Evolutionary conservation across 306 rosid genomes (phyloP).

Genomic region (Rosa chinensis): DNA sequence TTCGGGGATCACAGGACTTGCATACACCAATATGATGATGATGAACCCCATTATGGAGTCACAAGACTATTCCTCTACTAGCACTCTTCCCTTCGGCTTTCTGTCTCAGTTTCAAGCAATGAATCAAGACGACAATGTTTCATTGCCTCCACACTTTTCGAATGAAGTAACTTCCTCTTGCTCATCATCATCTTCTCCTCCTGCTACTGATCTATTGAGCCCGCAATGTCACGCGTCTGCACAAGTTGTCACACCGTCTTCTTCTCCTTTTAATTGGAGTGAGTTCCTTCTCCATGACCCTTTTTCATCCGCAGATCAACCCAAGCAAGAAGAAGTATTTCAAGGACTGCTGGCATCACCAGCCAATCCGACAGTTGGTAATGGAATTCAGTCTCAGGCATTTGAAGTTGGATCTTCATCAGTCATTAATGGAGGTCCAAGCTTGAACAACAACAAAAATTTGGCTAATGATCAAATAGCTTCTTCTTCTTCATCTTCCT

Average conservation of each 20-base stretch:
- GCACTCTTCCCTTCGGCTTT: conserved; percentile 33
- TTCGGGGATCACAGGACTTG: conserved; percentile 16
- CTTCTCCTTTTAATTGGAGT: conserved; percentile 54
- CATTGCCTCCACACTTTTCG: conserved; percentile 37
- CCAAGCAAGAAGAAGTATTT: conserved; percentile 28
- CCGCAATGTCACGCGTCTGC: conserved; percentile 32
- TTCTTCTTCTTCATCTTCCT: conserved; percentile 36
- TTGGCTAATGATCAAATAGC: conserved; percentile 20
- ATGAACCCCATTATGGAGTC: conserved; percentile 30
- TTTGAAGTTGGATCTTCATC: conserved; percentile 31
- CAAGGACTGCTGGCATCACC: conserved; percentile 29
- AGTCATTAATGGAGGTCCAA: conserved; percentile 26
- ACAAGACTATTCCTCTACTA: conserved; percentile 20
- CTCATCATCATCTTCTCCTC: conserved; percentile 68
- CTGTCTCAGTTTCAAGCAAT: conserved; percentile 37
- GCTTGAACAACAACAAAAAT: conserved; percentile 25
- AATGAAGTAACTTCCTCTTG: conserved; percentile 73
- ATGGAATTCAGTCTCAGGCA: conserved; percentile 18
- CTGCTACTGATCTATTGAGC: conserved; percentile 33
- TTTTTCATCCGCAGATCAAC: conserved; percentile 34
- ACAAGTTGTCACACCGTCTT: conserved; percentile 33
- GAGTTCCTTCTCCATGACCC: conserved; percentile 60
- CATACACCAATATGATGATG: conserved; percentile 25
- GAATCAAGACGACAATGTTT: conserved; percentile 32
- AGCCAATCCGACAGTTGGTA: conserved; percentile 14